Evolutionary conservation across 257 asterid species (phyloP).

Genomic region (Salvia splendens): DNA sequence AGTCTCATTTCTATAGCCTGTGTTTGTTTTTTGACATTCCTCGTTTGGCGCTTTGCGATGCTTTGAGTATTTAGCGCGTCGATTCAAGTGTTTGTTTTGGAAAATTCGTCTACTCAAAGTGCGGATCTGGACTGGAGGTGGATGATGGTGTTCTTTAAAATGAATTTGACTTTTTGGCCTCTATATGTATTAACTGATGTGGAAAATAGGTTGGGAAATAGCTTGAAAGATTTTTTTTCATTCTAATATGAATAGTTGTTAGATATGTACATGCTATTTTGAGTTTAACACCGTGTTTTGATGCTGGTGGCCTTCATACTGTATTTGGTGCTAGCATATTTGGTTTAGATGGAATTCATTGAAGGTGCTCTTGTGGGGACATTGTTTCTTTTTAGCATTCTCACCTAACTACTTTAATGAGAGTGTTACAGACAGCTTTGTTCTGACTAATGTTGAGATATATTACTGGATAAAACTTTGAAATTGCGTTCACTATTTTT

Average conservation of each 20-base stretch:
- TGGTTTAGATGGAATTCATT: conserved; percentile 12
- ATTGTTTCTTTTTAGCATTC: conserved; percentile 11
- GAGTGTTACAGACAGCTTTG: not conserved
- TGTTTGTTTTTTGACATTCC: not conserved
- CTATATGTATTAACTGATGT: conserved; percentile 4
- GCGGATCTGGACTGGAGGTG: conserved; percentile 38
- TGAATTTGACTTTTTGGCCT: conserved; percentile 22
- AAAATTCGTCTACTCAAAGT: not conserved
- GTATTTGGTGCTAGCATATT: conserved; percentile 7
- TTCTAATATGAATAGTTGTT: not conserved
- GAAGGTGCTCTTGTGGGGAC: conserved; percentile 9
- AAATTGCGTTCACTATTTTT: not conserved
- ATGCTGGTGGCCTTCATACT: conserved; percentile 12
- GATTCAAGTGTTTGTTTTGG: conserved; percentile 1
- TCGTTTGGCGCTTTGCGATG: not conserved
- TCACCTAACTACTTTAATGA: not conserved
- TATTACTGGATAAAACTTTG: conserved; percentile 13
- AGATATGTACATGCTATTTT: not conserved
- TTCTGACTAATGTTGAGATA: not conserved
- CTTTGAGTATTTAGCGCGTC: not conserved
- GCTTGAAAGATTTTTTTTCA: not conserved
- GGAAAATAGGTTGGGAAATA: conserved; percentile 3
- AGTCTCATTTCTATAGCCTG: not conserved
- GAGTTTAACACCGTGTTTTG: not conserved
- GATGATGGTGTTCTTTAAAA: conserved; percentile 20